phyloP scores from a whole-genome alignment of 2,329 filamentous ascomycete genomes.

The Fusarium illudens region DNA sequence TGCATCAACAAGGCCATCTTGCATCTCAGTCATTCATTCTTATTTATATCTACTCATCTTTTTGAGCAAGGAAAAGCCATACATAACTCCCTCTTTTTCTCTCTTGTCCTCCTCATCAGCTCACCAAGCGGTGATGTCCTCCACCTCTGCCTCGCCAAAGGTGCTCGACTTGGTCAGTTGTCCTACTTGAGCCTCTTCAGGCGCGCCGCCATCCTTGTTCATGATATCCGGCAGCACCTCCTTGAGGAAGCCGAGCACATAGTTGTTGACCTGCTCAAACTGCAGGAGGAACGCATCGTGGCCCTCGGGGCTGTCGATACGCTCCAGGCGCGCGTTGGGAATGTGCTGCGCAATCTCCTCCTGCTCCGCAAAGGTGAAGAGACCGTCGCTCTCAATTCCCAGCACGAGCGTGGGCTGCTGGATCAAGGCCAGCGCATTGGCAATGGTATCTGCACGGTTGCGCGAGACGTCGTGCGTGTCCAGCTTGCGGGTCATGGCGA shows the following conservation, averaged over 20 bases:
- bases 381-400: conserved; percentile 92
- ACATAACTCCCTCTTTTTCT: not conserved
- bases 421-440: conserved; percentile 80
- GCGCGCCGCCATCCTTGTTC: conserved; percentile 64
- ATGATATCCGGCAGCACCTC: conserved; percentile 90
- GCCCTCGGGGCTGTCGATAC: conserved; percentile 92
- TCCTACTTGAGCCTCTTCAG: conserved; percentile 62
- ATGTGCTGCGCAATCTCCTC: conserved; percentile 87
- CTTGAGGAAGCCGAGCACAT: conserved; percentile 84
- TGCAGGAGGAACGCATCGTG: conserved; percentile 97
- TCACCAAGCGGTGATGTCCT: conserved; percentile 95
- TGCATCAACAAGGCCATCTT: not conserved
- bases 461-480: conserved; percentile 96
- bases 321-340: conserved; percentile 78
- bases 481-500: conserved; percentile 96
- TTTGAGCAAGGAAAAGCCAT: not conserved
- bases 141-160: conserved; percentile 94
- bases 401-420: conserved; percentile 90
- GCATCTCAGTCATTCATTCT: not conserved
- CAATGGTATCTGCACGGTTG: conserved; percentile 72
- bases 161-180: conserved; percentile 85
- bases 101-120: not conserved
- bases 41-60: conserved; percentile 5
- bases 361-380: conserved; percentile 98
- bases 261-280: conserved; percentile 94